phyloP scores from a whole-genome alignment of 169 alveolate genomes.

The Plasmodium knowlesi region DNA sequence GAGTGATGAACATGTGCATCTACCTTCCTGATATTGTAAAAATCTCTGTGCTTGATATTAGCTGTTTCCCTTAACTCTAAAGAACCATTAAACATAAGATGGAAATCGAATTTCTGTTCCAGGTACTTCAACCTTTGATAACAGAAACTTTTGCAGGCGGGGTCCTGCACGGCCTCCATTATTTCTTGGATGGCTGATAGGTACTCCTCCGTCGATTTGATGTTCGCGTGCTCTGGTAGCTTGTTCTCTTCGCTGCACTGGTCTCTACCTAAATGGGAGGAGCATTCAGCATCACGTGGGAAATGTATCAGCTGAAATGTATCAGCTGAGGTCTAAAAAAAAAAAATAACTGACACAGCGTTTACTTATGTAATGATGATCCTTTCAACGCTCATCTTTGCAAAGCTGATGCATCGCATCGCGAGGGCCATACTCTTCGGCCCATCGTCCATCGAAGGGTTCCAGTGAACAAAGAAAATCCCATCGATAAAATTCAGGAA shows the following conservation, averaged over 20 bases:
- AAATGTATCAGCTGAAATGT: no score
- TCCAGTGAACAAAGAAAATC: conserved; percentile 62
- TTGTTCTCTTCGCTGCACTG: conserved; percentile 52
- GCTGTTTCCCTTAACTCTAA: conserved; percentile 81
- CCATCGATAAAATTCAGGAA: conserved; percentile 62
- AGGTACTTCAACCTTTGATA: conserved; percentile 80
- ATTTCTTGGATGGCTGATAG: conserved; percentile 23
- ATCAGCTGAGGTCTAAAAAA: no score
- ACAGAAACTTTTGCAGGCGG: conserved; percentile 82
- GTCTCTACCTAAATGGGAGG: background rate
- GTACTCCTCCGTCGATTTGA: conserved; percentile 38
- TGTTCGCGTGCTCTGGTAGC: background rate
- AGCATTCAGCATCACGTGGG: no score
- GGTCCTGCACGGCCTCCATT: conserved; percentile 71
- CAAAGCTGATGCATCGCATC: background rate
- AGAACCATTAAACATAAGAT: conserved; percentile 81
- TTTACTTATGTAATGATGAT: no score
- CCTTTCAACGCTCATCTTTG: no score
- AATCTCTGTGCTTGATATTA: conserved; percentile 87
- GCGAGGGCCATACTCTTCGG: conserved; percentile 23
- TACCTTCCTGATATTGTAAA: conserved; percentile 93
- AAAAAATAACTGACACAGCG: background rate
- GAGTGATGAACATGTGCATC: conserved; percentile 96
- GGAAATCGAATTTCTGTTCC: conserved; percentile 81
- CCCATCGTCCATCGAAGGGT: conserved; percentile 23